Evolutionary conservation across 2,329 filamentous ascomycete genomes (phyloP), one percentile per base, ranked within the genome.

Genomic region (Cladobotryum protrusum): DNA sequence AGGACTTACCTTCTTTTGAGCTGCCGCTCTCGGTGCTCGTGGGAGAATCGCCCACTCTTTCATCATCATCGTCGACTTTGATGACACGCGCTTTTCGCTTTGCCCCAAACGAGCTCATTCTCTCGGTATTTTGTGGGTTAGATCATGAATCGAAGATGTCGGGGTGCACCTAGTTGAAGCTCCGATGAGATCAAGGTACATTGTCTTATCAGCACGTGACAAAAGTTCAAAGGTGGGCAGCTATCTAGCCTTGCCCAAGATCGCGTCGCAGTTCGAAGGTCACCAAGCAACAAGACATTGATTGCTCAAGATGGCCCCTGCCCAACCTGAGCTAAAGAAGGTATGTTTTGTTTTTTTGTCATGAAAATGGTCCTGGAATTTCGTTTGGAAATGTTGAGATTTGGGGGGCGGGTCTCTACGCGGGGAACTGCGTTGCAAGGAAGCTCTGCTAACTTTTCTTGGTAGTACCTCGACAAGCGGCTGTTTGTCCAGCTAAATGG

Each of bases 271-370:
- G 50, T 44, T 48, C 43, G 43, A 59, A 56, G 44, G 52, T 45
- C 52, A 39, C 40, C 51, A 64, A 45, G 34, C 56, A 50, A 53
- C 52, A 53, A 42, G 53, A 54, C 50, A 53, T 54, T 55, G 52
- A 63, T 52, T 60, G 59, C 60, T 69, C 75, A 87, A 77, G 59
- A 99, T 99, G 93, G 89, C 93, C 75, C 92, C 95, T 84, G 91
- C 93, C 69, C 93, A 97, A 75, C 93, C 93, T 63, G 95, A 99
- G 77, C 82, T 99, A 56, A 99, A 97, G 76, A 99, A 97, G 84
- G 93, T 95, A 73, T 20, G 59, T 36, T 1, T 5, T 36, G 0
- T 18, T 11, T 35, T 37, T 4, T 29, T 29, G 7, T 29, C 2
- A 29, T 29, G 7, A 2, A 9, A 29, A 6, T 9, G 24, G 7